Evolutionary conservation across 148 eudicot genomes (phyloP).

Genomic region (Vaccinium macrocarpon): DNA sequence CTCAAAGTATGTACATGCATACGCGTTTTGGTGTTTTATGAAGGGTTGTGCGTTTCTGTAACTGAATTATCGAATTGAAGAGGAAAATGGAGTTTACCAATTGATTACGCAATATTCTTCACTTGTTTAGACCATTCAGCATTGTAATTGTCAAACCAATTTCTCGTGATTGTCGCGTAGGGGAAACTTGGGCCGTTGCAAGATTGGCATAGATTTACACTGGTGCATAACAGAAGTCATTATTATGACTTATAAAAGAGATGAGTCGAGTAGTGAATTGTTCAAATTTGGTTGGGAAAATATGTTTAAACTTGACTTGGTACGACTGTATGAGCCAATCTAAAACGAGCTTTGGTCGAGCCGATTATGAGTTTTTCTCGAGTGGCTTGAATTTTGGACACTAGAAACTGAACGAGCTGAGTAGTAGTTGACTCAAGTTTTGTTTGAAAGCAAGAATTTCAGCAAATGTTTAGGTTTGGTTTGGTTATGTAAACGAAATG

Average conservation of each 20-base stretch:
- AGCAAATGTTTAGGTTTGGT: too few relatives aligned
- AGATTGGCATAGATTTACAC: background rate
- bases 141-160: background rate
- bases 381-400: background rate
- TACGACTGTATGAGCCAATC: background rate
- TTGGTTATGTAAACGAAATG: too few relatives aligned
- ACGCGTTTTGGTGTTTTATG: too few relatives aligned
- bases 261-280: background rate
- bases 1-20: background rate
- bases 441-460: background rate
- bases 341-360: background rate
- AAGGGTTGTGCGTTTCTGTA: background rate
- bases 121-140: too few relatives aligned
- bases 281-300: background rate
- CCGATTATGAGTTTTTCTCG: background rate
- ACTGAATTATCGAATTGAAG: background rate
- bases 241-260: background rate
- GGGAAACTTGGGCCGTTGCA: background rate
- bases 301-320: background rate
- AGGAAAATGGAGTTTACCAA: too few relatives aligned
- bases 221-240: background rate
- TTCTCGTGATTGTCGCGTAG: background rate
- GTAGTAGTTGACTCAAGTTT: background rate
- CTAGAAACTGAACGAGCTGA: background rate
- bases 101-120: too few relatives aligned